Evolutionary conservation across 768 basidiomycete genomes (phyloP).

Genomic region (Pleurotus pulmonarius): DNA sequence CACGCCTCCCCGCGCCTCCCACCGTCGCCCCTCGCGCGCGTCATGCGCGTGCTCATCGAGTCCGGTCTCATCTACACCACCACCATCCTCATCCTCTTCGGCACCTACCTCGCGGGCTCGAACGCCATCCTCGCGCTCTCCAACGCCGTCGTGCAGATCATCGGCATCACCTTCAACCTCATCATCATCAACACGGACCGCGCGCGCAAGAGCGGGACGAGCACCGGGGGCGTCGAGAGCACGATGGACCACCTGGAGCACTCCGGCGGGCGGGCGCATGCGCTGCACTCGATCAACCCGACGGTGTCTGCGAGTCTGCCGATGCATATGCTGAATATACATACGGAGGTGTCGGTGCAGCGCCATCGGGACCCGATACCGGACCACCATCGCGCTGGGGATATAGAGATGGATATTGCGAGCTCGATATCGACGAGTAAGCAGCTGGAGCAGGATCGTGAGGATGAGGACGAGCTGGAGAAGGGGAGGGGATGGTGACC

Average conservation of each 20-base stretch:
- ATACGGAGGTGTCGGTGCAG: slow-evolving; percentile 21
- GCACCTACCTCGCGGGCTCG: slow-evolving; percentile 28
- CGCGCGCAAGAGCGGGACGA: slow-evolving; percentile 9
- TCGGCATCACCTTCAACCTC: slow-evolving; percentile 32
- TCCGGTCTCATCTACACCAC: slow-evolving; percentile 36
- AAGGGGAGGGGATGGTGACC: not conserved
- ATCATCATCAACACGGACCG: slow-evolving; percentile 26
- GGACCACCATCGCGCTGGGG: too few relatives aligned
- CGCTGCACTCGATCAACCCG: slow-evolving; percentile 1
- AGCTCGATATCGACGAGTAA: not conserved
- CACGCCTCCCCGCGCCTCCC: not conserved
- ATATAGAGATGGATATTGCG: not conserved
- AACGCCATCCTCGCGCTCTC: slow-evolving; percentile 35
- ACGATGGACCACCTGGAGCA: not conserved
- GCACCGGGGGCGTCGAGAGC: too few relatives aligned
- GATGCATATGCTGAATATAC: slow-evolving; percentile 27
- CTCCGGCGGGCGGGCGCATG: not conserved
- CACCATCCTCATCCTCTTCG: slow-evolving; percentile 30
- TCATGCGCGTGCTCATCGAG: slow-evolving; percentile 31
- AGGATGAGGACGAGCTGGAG: not conserved
- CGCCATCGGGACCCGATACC: slow-evolving; percentile 13
- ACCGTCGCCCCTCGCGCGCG: slow-evolving; percentile 20
- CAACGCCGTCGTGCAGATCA: slow-evolving; percentile 38
- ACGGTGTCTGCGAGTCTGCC: slow-evolving; percentile 9
- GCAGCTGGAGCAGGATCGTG: not conserved